Evolutionary conservation across 768 basidiomycete species (phyloP).

Genomic region (Lactifluus volemus): DNA sequence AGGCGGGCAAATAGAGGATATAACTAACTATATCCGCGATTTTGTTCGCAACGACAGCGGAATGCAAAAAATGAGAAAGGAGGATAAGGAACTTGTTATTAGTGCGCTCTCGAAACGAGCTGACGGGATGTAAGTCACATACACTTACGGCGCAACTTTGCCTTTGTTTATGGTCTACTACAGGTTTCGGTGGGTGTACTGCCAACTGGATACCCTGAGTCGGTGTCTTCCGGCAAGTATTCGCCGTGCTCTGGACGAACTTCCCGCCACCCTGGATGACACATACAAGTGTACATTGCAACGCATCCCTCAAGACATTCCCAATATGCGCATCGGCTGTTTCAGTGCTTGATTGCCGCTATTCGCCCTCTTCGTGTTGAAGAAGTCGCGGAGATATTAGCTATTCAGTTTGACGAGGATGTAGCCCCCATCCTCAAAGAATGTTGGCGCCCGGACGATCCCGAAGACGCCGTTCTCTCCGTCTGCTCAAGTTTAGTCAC

Average conservation of each 20-base stretch:
- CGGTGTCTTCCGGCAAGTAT: not conserved
- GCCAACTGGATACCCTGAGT: not conserved
- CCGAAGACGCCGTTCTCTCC: not conserved
- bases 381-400: constrained; percentile 1
- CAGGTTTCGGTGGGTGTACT: not conserved
- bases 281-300: not conserved
- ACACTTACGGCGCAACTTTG: not conserved
- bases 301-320: not conserved
- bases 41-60: not conserved
- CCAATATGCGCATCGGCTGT: not conserved
- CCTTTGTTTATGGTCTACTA: not conserved
- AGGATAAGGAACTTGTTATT: not conserved
- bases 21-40: not conserved
- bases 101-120: not conserved
- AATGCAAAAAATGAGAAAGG: not conserved
- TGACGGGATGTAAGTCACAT: not conserved
- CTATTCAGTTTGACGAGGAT: not conserved
- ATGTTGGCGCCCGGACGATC: not conserved
- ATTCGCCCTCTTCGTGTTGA: not conserved
- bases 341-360: not conserved
- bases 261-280: not conserved
- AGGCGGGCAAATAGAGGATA: not conserved
- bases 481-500: not conserved
- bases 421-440: not conserved
- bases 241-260: not conserved